Percentiles rank a stretch among this genome's conserved stretches.
phyloP scores from a whole-genome alignment of 108 stramenopile genomes.

The Pseudonitzschia pungens region DNA sequence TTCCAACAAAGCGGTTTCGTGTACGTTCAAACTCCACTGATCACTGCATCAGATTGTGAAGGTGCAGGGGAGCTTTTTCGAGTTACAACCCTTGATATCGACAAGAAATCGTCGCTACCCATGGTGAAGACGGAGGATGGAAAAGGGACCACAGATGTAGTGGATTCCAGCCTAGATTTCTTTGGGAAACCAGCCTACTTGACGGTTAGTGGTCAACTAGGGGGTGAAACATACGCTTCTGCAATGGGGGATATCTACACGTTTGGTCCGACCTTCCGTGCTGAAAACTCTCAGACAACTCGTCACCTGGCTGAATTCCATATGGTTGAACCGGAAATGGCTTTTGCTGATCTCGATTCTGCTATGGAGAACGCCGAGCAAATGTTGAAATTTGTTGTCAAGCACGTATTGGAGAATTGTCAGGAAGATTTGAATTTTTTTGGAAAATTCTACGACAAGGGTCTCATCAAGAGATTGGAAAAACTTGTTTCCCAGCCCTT shows the following conservation, averaged over 20 bases:
- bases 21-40: constrained; percentile 96
- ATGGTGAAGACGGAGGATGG: constrained; percentile 30
- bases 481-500: constrained; percentile 84
- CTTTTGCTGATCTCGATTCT: constrained; percentile 89
- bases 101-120: constrained; percentile 66
- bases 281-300: constrained; percentile 99
- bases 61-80: constrained; percentile 99
- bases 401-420: constrained; percentile 79
- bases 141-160: constrained; percentile 43
- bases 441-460: constrained; percentile 91
- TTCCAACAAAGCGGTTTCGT: constrained; percentile 91
- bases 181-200: constrained; percentile 94
- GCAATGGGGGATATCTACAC: constrained; percentile 98
- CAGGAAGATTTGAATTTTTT: constrained; percentile 91
- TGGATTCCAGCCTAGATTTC: constrained; percentile 89
- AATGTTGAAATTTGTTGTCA: constrained; percentile 88
- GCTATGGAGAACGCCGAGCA: constrained; percentile 99
- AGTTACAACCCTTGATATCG: constrained; percentile 88
- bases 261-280: constrained; percentile 99
- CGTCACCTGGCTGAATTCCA: constrained; percentile 96
- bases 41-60: constrained; percentile 98
- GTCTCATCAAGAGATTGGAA: constrained; percentile 66
- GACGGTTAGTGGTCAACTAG: constrained; percentile 97
- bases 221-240: constrained; percentile 94
- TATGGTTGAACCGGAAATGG: constrained; percentile 99